A percentile compares a stretch with the other conserved stretches of the same genome.
These are phyloP conservation scores for Fraxinus velutina DNA, from an alignment of 305 asterid genomes.

Conservation along the genomic window DNA sequence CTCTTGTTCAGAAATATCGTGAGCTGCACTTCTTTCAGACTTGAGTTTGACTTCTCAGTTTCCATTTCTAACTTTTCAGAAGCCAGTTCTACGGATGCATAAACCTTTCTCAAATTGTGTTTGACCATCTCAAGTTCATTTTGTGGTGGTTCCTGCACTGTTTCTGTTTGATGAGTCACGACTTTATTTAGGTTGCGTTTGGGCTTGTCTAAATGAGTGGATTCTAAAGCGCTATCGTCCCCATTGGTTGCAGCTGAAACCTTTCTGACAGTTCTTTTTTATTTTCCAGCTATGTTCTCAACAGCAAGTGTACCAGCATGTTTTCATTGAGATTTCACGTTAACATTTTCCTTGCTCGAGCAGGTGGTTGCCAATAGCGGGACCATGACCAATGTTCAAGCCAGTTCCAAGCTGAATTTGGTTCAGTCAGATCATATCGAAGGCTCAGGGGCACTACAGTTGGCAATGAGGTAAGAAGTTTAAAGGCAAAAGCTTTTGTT, in stretches of 20 bases:
- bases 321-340: constrained; percentile 55
- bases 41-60: constrained; percentile 41
- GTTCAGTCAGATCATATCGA: constrained; percentile 66
- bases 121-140: constrained; percentile 80
- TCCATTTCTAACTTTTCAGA: constrained; percentile 54
- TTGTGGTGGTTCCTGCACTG: constrained; percentile 57
- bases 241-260: constrained; percentile 43
- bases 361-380: constrained; percentile 71
- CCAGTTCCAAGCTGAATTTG: constrained; percentile 83
- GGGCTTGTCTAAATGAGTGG: constrained; percentile 61
- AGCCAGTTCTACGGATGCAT: constrained; percentile 45
- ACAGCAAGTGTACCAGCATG: constrained; percentile 30
- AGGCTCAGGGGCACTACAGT: constrained; percentile 75
- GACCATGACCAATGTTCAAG: constrained; percentile 79
- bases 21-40: constrained; percentile 27
- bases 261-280: constrained; percentile 64
- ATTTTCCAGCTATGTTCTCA: constrained; percentile 53
- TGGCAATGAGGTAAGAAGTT: constrained; percentile 66
- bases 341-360: constrained; percentile 38
- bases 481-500: neutral
- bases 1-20: constrained; percentile 32
- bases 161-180: constrained; percentile 46
- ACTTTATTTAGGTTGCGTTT: constrained; percentile 57
- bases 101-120: constrained; percentile 69
- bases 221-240: constrained; percentile 38